Percentiles rank a stretch among this genome's conserved stretches.
phyloP scores from a whole-genome alignment of 129 eudicot genomes.

The Centella asiatica region DNA sequence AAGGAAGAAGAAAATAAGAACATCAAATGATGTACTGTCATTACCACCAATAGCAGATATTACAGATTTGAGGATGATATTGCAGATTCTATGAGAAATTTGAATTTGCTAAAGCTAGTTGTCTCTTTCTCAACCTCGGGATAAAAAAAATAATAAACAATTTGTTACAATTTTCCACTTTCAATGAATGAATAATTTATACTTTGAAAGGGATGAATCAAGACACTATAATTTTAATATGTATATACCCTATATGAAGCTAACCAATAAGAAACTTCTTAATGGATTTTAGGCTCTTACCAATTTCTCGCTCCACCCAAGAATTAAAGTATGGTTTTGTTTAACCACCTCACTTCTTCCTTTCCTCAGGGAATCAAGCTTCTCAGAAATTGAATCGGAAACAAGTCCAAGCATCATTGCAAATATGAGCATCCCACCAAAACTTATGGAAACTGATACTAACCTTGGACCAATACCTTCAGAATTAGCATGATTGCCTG shows the following conservation, averaged over 20 bases:
- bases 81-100: background rate
- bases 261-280: background rate
- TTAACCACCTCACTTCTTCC: slow-evolving; percentile 89
- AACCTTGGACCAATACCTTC: slow-evolving; percentile 72
- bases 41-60: background rate
- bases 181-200: background rate
- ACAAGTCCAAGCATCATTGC: slow-evolving; percentile 98
- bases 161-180: background rate
- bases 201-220: background rate
- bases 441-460: slow-evolving; percentile 69
- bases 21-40: background rate
- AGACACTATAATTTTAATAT: background rate
- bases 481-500: slow-evolving; percentile 74
- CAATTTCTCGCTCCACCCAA: slow-evolving; percentile 92
- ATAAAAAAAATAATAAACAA: background rate
- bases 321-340: slow-evolving; percentile 70
- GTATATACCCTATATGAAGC: background rate
- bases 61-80: background rate
- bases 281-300: slow-evolving; percentile 22
- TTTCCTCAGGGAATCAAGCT: slow-evolving; percentile 83
- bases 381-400: slow-evolving; percentile 87
- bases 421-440: slow-evolving; percentile 95
- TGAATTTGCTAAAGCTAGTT: background rate
- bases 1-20: background rate
- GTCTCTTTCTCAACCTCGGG: background rate